Base-by-base conservation (phyloP, 257 asterid genomes). In the Solanum okadae region DNA sequence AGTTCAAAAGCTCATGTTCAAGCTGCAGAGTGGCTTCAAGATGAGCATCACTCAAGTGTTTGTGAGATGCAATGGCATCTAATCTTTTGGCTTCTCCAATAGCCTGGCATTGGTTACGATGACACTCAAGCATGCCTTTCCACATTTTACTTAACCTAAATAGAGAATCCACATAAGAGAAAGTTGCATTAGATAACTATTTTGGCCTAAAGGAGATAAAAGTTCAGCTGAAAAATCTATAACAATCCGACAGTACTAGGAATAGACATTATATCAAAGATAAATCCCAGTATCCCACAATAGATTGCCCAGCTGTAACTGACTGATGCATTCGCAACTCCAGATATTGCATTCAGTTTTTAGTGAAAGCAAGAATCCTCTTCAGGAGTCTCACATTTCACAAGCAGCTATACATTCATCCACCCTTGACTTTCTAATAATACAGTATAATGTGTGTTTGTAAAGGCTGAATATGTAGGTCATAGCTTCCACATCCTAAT, bases 111-210 rank as follows among this genome's bases (percentile, higher is more conserved):
- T 95, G 99, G 90, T 44, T 95, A 75, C 75, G 98, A 90, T 96
- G 99, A 90, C 98, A 95, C 86, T 95, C 98, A 4, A 95, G 98
- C 98, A 94, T 96, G 88, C 95, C 90, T 90, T 93, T 96, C 99
- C 99, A 96, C 99, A 96, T 96, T 92, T 91, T 92, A 75, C 92
- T 88, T 92, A 96, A 87, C 96, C 99, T 96, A 52, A 67, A 49
- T 49, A 82, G 70, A 79, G 40, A 81, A 82, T 82, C 44, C 70
- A 49, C 31, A 82, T 20, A 44, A 81, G 29, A 82, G 70, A 49
- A 49, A 82, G 20, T 82, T 46, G 34, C 68, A 49, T 82, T 35
- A 88, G 85, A 31, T 52, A 73, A 49, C 22, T 18, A 79, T 18
- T 13, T 20, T 15, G 76, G 10, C 33, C 61, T 35, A 61, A 83